Evolutionary conservation across 495 filamentous ascomycete genomes (phyloP).

Genomic region (Penicillium macrosclerotiorum): DNA sequence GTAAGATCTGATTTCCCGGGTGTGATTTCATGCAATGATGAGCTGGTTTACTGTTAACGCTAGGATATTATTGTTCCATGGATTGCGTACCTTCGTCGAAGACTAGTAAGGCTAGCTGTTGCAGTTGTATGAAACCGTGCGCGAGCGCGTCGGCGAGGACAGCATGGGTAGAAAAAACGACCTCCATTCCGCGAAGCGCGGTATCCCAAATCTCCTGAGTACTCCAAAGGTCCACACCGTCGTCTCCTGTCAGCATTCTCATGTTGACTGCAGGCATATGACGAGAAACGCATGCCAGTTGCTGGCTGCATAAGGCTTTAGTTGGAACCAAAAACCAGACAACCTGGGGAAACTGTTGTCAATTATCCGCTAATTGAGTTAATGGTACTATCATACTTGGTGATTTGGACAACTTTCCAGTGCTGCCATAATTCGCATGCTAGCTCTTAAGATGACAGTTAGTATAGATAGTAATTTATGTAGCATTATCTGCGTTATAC

Average conservation of each 20-base stretch:
- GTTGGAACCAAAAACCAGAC: constrained; percentile 1
- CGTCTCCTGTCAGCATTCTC: constrained; percentile 21
- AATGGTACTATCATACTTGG: no score
- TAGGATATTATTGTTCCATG: background rate
- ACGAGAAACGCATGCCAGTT: background rate
- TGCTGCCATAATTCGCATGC: no score
- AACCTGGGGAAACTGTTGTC: no score
- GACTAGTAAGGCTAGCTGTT: constrained; percentile 63
- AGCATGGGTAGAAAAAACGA: constrained; percentile 76
- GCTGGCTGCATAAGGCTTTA: constrained; percentile 1
- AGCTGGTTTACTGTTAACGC: constrained; percentile 7
- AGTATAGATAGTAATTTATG: no score
- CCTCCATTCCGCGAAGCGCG: constrained; percentile 60
- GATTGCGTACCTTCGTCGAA: constrained; percentile 77
- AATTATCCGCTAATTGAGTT: no score
- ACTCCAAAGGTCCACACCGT: constrained; percentile 71
- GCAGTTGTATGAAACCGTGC: constrained; percentile 73
- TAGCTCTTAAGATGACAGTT: no score
- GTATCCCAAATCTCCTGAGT: constrained; percentile 68
- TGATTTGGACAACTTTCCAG: no score
- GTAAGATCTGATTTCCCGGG: constrained; percentile 72
- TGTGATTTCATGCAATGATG: constrained; percentile 40
- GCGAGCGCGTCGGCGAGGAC: constrained; percentile 72
- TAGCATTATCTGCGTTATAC: no score
- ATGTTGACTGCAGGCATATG: constrained; percentile 2